Evolutionary conservation across 306 rosid species (phyloP).

Genomic region (Astragalus membranaceus): DNA sequence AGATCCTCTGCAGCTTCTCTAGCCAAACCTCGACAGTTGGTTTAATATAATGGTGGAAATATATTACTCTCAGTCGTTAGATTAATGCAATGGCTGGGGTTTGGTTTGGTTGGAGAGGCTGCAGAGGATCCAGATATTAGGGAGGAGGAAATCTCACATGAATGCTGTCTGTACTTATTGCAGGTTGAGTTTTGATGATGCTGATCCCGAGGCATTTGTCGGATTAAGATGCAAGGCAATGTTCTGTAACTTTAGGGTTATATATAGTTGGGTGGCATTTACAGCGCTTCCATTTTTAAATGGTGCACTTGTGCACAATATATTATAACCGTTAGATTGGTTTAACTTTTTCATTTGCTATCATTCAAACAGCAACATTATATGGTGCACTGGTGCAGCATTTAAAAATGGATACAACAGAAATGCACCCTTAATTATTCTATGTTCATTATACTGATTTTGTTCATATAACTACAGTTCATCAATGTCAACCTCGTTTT

Average conservation of each 20-base stretch:
- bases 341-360: not conserved
- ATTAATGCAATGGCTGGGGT: not conserved
- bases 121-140: not conserved
- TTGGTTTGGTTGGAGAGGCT: not conserved
- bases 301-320: not conserved
- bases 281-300: not conserved
- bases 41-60: not conserved
- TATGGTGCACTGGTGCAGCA: not conserved
- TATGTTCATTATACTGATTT: not conserved
- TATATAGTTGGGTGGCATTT: not conserved
- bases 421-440: not conserved
- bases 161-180: constrained; percentile 17
- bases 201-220: constrained; percentile 60
- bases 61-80: not conserved
- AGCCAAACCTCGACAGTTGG: not conserved
- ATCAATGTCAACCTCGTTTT: constrained; percentile 11
- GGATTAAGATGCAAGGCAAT: constrained; percentile 96
- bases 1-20: not conserved
- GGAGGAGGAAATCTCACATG: constrained; percentile 6
- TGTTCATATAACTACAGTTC: constrained; percentile 13
- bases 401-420: not conserved
- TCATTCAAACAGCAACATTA: not conserved
- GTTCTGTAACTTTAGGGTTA: constrained; percentile 17
- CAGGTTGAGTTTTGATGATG: constrained; percentile 72
- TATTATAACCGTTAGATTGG: not conserved